These are phyloP conservation scores for Prunus yedoensis DNA, from an alignment of 331 rosid genomes.

Conservation along the genomic window DNA sequence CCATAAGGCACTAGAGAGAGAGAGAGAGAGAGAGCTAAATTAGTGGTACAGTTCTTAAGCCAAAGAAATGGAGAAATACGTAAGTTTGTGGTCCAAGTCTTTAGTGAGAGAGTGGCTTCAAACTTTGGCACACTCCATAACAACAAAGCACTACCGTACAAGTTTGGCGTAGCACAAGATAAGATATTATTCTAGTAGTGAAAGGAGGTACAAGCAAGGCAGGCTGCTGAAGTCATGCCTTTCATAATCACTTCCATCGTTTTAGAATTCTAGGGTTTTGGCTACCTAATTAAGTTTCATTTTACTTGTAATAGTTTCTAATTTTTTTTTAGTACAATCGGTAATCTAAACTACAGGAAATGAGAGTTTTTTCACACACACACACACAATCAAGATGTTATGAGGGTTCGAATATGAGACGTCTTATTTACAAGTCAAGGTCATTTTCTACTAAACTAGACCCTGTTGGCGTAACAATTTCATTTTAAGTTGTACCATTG, in stretches of 20 bases:
- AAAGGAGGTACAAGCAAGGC: background rate
- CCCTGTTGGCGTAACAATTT: background rate
- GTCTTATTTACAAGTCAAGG: accelerated
- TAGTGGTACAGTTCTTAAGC: background rate
- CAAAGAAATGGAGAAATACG: slow-evolving; percentile 10
- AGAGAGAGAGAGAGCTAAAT: no score
- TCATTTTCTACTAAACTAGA: no score
- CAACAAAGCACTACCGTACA: background rate
- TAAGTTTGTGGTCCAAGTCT: background rate
- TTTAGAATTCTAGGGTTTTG: background rate
- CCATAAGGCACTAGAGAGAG: no score
- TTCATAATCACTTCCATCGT: slow-evolving; percentile 19
- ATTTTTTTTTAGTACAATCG: no score
- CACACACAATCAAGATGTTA: no score
- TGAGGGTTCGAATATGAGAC: no score
- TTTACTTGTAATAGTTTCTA: background rate
- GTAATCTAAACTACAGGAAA: no score
- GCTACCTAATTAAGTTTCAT: background rate
- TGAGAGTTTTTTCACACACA: no score
- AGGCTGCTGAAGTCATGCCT: slow-evolving; percentile 28
- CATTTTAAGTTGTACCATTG: background rate
- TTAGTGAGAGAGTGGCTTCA: slow-evolving; percentile 18
- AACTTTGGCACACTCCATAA: slow-evolving; percentile 10
- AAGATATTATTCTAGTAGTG: background rate
- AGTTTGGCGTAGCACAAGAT: background rate